These are phyloP conservation scores for Stentor roeselii DNA, from an alignment of 73 alveolate genomes.

Conservation along the genomic window DNA sequence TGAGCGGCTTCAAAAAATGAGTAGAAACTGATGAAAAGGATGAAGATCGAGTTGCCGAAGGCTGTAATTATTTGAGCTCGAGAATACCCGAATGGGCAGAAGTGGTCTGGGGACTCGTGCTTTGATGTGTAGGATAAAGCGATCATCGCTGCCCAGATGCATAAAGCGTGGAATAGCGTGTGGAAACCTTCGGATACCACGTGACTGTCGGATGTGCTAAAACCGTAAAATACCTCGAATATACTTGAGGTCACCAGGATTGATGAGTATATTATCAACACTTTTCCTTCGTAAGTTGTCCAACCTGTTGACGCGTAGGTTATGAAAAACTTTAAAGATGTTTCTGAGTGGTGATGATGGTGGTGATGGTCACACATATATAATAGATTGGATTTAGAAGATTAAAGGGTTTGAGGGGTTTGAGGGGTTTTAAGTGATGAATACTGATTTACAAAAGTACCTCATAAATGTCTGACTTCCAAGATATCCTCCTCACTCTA, in stretches of 20 bases:
- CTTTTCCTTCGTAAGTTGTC: neutral
- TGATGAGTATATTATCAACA: neutral
- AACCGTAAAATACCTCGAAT: neutral
- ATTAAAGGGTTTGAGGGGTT: no score
- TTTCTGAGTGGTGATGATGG: neutral
- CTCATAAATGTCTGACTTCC: no score
- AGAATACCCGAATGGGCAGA: neutral
- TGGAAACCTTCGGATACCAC: constrained; percentile 20
- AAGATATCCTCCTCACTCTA: neutral
- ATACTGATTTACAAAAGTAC: no score
- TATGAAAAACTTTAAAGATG: neutral
- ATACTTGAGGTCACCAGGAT: neutral
- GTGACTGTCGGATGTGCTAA: neutral
- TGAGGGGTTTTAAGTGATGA: no score
- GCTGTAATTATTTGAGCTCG: constrained; percentile 9
- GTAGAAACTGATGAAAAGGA: neutral
- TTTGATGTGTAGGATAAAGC: neutral
- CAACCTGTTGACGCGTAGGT: constrained; percentile 11
- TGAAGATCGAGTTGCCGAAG: constrained; percentile 6
- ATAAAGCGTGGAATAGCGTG: neutral
- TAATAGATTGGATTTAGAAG: no score
- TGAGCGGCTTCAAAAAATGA: constrained; percentile 11
- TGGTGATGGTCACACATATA: constrained; percentile 26
- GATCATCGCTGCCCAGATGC: neutral
- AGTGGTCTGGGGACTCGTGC: neutral